phyloP scores from a whole-genome alignment of 2,329 filamentous ascomycete genomes.

The Penicillium sp. region DNA sequence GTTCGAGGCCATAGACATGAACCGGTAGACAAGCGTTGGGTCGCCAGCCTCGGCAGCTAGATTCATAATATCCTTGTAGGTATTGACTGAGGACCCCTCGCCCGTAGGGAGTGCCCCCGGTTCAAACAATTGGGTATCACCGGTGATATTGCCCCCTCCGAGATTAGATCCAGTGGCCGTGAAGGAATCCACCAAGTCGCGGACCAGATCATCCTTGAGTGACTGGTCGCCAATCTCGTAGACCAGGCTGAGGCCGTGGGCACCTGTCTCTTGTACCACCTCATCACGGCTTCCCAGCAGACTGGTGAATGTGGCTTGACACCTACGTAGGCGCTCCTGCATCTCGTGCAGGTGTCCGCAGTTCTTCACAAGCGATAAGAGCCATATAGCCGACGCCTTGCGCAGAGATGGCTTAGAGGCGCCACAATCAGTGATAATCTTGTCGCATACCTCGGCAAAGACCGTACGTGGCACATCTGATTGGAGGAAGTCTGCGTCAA shows the following conservation, averaged over 20 bases:
- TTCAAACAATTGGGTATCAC: slow-evolving; percentile 92
- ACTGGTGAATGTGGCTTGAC: slow-evolving; percentile 83
- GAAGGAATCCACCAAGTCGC: slow-evolving; percentile 85
- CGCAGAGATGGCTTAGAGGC: slow-evolving; percentile 84
- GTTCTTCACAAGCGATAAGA: slow-evolving; percentile 87
- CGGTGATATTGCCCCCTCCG: slow-evolving; percentile 73
- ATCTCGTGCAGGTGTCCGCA: slow-evolving; percentile 78
- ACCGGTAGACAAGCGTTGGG: slow-evolving; percentile 93
- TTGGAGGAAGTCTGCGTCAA: slow-evolving; percentile 58
- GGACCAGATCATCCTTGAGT: slow-evolving; percentile 79
- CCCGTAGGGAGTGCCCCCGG: slow-evolving; percentile 86
- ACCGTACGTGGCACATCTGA: slow-evolving; percentile 41
- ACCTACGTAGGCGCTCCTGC: slow-evolving; percentile 72
- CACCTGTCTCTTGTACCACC: slow-evolving; percentile 92
- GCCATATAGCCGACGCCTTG: slow-evolving; percentile 93
- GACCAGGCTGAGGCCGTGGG: slow-evolving; percentile 83
- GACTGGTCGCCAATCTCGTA: slow-evolving; percentile 87
- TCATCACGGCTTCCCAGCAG: slow-evolving; percentile 88
- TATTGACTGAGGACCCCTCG: slow-evolving; percentile 85
- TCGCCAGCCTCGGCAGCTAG: slow-evolving; percentile 96
- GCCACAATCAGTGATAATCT: slow-evolving; percentile 74
- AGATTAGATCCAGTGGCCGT: slow-evolving; percentile 68
- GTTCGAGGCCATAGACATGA: slow-evolving; percentile 96
- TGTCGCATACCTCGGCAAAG: slow-evolving; percentile 64
- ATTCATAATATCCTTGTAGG: slow-evolving; percentile 95